Base-by-base conservation (phyloP, 352 stramenopile genomes). In the Halophytophthora polymorphica region DNA sequence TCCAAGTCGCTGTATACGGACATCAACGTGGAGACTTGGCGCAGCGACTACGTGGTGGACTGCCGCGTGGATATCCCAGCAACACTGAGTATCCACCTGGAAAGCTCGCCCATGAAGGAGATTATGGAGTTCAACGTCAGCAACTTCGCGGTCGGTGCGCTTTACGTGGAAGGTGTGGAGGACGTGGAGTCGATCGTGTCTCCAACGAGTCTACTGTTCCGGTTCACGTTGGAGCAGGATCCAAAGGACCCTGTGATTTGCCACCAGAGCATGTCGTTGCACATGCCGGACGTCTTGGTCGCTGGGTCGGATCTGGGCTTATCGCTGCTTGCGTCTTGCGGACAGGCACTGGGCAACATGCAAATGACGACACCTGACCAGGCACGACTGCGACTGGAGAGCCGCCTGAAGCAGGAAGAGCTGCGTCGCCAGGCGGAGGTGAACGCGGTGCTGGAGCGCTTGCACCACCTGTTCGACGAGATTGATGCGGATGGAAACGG, bases 401-500 rank as follows among this genome's bases (percentile, higher is more conserved):
- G 71, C 49, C 64, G 66, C 13, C 50, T 69, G 45, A 81, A 84
- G 25, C 71, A 87, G 52, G 66, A 77, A 1, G 71, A 82, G 28
- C 46, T 86, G 47, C 58, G 59, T 8, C 66, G 69, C 22, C 68
- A 86, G 56, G 70, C 73, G 0, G 68, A 88, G 56, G 53, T 88
- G 35, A 67, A 86, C 40, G 51, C 59, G 40, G 60, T 87, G 34
- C 50, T 87, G 19, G 64, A 69, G 13, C 70, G 75, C 17, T 64
- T 87, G 42, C 79, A 79, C 18, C 71, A 65, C 41, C 61, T 87
- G 28, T 88, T 88, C 42, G 72, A 90, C 42, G 73, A 88, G 31
- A 88, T 90, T 48, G 79, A 88, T 57, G 62, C 64, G 19, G 83
- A 90, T 40, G 56, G 69, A 28, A 90, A 86, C 18, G 79, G 77